Base-by-base conservation (phyloP, 2,329 filamentous ascomycete genomes). In the Lecanosticta acicola region DNA sequence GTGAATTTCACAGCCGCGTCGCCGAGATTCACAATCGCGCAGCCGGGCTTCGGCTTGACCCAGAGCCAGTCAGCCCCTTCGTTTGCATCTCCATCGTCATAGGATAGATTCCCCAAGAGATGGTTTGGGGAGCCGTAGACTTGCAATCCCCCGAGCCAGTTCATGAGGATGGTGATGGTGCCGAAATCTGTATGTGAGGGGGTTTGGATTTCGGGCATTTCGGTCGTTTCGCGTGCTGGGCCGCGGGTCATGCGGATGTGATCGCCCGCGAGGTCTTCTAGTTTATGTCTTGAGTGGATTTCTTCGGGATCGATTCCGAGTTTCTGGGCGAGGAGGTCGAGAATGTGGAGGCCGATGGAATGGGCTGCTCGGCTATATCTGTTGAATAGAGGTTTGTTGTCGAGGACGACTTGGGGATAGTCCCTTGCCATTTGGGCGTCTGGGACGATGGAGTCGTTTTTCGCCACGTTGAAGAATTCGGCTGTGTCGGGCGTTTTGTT, bases 391-490 rank as follows among this genome's bases (percentile, higher is more conserved):
- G 50, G 45, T 36, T 59, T 59, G 39, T 58, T 49, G 3, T 57
- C 49, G 39, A 60, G 43, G 20, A 66, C 48, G 8, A 51, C 39
- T 17, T 51, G 20, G 1, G 61, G 61, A 59, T 60, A 64, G 33
- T 40, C 26, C 17, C 57, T 51, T n/a, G 33, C 39, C 61, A 62
- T 62, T 18, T 58, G 9, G 18, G 62, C 49, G 2, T 62, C 63
- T 3, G 70, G 41, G 17, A 62, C 62, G n/a, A 78, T 58, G 41
- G 78, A 70, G 44, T 77, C 74, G 55, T 79, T 73, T 63, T 78
- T 78, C 32, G 70, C 42, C 24, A 77, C 71, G 59, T 78, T 78
- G 60, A 78, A 78, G 51, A 79, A 77, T 51, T 79, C 75, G 43
- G 75, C 75, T n/a, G 70, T 66, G 52, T 79, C 76, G 29, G 64